A percentile compares a stretch with the other conserved stretches of the same genome.
Conservation (phyloP, 2,329 filamentous ascomycete genomes). For the Fusarium sp. region DNA sequence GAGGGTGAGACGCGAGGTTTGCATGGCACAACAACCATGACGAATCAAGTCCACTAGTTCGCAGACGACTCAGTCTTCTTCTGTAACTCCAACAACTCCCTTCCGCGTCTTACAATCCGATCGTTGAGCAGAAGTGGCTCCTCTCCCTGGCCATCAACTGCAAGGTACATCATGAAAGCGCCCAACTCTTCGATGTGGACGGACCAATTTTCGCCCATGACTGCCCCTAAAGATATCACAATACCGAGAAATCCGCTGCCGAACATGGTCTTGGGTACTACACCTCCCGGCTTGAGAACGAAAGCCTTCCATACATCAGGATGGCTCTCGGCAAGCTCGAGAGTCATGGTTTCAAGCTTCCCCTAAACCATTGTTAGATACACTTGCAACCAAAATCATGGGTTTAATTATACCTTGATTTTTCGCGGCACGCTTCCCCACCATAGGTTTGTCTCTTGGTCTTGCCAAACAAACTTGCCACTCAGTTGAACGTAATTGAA, state of each 20-base stretch:
- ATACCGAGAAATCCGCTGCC: background rate
- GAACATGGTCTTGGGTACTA: slow-evolving; percentile 6
- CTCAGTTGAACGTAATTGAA: slow-evolving; percentile 51
- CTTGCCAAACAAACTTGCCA: slow-evolving; percentile 48
- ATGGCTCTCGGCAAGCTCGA: slow-evolving; percentile 19
- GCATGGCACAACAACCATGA: background rate
- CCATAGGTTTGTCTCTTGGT: slow-evolving; percentile 48
- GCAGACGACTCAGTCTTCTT: background rate
- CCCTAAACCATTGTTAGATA: slow-evolving; percentile 20
- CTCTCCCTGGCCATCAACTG: slow-evolving; percentile 24
- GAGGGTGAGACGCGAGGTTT: background rate
- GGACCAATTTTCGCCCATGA: slow-evolving; percentile 37
- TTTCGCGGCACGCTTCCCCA: slow-evolving; percentile 36
- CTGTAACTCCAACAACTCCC: slow-evolving; percentile 7
- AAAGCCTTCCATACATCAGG: slow-evolving; percentile 26
- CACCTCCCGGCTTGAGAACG: slow-evolving; percentile 32
- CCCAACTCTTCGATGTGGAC: slow-evolving; percentile 29
- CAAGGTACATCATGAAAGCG: slow-evolving; percentile 35
- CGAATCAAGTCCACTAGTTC: background rate
- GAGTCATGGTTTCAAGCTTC: slow-evolving; percentile 24
- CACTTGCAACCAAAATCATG: too few relatives aligned
- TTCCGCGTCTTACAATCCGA: slow-evolving; percentile 22
- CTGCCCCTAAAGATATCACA: background rate
- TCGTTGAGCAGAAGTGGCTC: slow-evolving; percentile 18
- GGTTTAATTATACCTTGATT: slow-evolving; percentile 20